Percentiles rank a stretch among this genome's conserved stretches.
Conservation (phyloP, 2,329 filamentous ascomycete genomes). For the Dactylonectria estremocensis region DNA sequence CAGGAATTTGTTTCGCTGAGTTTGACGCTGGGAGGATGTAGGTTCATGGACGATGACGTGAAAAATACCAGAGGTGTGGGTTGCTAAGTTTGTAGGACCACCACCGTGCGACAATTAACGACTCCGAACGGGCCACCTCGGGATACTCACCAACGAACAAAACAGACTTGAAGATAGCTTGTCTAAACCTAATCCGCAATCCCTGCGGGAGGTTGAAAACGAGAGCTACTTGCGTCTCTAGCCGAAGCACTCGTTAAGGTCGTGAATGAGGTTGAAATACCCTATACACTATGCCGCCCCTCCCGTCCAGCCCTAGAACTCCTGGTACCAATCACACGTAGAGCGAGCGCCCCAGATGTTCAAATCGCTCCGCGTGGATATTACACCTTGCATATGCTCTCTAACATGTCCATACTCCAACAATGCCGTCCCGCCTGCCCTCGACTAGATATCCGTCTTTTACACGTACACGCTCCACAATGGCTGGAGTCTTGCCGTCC, state of each 20-base stretch:
- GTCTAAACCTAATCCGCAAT: not conserved
- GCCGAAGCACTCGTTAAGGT: not conserved
- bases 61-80: not conserved
- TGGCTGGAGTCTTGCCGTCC: slow-evolving; percentile 73
- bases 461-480: slow-evolving; percentile 89
- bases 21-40: not conserved
- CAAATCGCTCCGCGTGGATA: slow-evolving; percentile 42
- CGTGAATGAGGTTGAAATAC: not conserved
- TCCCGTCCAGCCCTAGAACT: not conserved
- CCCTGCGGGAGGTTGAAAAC: not conserved
- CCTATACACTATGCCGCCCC: not conserved
- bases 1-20: slow-evolving; percentile 1
- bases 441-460: slow-evolving; percentile 96
- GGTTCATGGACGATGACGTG: not conserved
- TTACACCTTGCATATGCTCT: slow-evolving; percentile 46
- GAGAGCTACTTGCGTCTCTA: not conserved
- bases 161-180: too few species aligned
- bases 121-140: not conserved
- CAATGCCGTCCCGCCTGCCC: slow-evolving; percentile 87
- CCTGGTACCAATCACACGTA: not conserved
- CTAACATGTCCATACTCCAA: slow-evolving; percentile 90
- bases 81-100: slow-evolving; percentile 7
- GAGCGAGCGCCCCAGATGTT: slow-evolving; percentile 24
- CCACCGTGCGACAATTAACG: slow-evolving; percentile 1
- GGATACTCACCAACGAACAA: too few species aligned